These are phyloP conservation scores for Pugionium dolabratum DNA, from an alignment of 345 rosid genomes.

Conservation along the genomic window DNA sequence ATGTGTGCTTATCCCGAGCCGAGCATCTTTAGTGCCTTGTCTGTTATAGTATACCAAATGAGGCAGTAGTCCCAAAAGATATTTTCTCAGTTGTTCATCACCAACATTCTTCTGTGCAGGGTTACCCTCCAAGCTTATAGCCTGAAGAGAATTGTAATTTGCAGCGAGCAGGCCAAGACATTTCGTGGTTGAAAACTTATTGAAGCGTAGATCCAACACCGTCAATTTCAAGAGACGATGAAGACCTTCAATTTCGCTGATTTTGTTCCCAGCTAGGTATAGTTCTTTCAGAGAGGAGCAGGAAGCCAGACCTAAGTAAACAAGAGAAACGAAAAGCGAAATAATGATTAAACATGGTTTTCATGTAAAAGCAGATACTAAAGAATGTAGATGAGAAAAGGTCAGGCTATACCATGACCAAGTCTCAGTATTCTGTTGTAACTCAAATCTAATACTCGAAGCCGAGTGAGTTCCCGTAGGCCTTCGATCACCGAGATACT, in stretches of 20 bases:
- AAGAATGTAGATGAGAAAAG: constrained; percentile 13
- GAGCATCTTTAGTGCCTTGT: constrained; percentile 73
- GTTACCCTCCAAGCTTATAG: constrained; percentile 93
- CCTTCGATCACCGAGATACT: constrained; percentile 83
- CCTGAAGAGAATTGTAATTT: constrained; percentile 90
- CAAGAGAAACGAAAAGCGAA: constrained; percentile 1
- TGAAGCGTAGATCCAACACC: constrained; percentile 83
- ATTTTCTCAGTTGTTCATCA: constrained; percentile 85
- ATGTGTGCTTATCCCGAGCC: constrained; percentile 58
- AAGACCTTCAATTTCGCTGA: constrained; percentile 92
- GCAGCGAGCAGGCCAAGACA: constrained; percentile 94
- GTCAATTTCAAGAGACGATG: constrained; percentile 85
- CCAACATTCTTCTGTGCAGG: constrained; percentile 96
- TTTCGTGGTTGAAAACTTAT: constrained; percentile 84
- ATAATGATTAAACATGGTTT: constrained; percentile 16
- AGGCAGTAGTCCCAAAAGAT: constrained; percentile 80
- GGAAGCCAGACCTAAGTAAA: constrained; percentile 73
- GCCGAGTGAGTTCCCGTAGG: constrained; percentile 83
- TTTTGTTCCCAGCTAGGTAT: constrained; percentile 89
- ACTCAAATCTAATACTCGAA: constrained; percentile 90
- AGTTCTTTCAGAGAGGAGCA: constrained; percentile 91
- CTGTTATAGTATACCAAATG: constrained; percentile 73
- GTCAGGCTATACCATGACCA: constrained; percentile 72
- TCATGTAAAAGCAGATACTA: constrained; percentile 11
- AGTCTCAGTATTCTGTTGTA: constrained; percentile 80